Evolutionary conservation across 2,329 filamentous ascomycete species (phyloP).

Genomic region (Metarhizium robertsii): DNA sequence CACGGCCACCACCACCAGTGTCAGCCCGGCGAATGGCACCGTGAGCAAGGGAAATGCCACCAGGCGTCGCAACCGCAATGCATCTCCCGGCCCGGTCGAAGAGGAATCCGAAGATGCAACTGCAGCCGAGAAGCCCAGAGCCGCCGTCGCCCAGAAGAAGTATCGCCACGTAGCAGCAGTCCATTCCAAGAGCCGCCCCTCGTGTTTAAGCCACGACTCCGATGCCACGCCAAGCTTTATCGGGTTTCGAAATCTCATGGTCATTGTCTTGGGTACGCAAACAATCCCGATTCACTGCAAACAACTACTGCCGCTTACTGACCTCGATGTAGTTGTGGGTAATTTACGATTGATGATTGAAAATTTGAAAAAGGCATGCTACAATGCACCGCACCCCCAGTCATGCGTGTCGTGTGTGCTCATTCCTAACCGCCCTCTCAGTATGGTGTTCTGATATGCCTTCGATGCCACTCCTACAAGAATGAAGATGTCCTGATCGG

Average conservation of each 20-base stretch:
- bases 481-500: conserved; percentile 69
- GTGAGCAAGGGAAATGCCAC: conserved; percentile 9
- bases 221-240: conserved; percentile 70
- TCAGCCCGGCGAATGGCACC: conserved; percentile 19
- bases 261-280: conserved; percentile 70
- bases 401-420: not conserved
- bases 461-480: conserved; percentile 82
- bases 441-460: conserved; percentile 92
- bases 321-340: conserved; percentile 60
- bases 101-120: conserved; percentile 14
- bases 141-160: conserved; percentile 37
- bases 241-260: conserved; percentile 93
- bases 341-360: conserved; percentile 93
- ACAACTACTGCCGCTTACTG: not conserved
- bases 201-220: conserved; percentile 80
- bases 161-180: conserved; percentile 90
- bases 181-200: conserved; percentile 62
- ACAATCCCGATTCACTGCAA: not conserved
- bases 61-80: conserved; percentile 4
- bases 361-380: conserved; percentile 78
- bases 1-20: conserved; percentile 29
- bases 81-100: conserved; percentile 16
- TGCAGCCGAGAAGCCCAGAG: conserved; percentile 12
- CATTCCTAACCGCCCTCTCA: conserved; percentile 24
- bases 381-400: not conserved